These are phyloP conservation scores for Rhizophagus clarus DNA, from an alignment of 192 early-diverging fungal species.

Conservation along the genomic window DNA sequence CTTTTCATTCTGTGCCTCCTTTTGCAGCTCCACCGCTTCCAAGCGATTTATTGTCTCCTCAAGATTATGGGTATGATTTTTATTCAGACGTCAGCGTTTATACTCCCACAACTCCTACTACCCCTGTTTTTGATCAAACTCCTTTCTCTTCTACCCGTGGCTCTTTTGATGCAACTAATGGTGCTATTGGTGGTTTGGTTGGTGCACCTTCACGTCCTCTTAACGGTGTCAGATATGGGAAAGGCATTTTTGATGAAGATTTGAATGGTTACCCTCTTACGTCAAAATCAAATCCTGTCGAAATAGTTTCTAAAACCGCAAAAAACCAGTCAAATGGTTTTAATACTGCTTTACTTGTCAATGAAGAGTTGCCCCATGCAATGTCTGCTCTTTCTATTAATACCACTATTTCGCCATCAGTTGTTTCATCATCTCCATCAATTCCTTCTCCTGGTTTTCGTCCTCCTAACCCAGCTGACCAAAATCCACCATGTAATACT, in stretches of 20 bases:
- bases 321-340: slow-evolving; percentile 46
- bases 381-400: slow-evolving; percentile 50
- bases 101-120: slow-evolving; percentile 44
- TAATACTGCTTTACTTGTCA: slow-evolving; percentile 45
- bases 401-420: slow-evolving; percentile 38
- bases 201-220: slow-evolving; percentile 25
- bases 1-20: slow-evolving; percentile 43
- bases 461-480: slow-evolving; percentile 73
- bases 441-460: slow-evolving; percentile 53
- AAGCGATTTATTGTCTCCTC: slow-evolving; percentile 58
- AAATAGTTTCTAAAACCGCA: slow-evolving; percentile 29
- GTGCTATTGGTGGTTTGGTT: slow-evolving; percentile 40
- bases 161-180: slow-evolving; percentile 42
- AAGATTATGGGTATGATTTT: slow-evolving; percentile 56
- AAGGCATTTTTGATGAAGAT: slow-evolving; percentile 42
- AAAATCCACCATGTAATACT: slow-evolving; percentile 99
- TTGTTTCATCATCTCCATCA: slow-evolving; percentile 37
- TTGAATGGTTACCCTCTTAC: slow-evolving; percentile 42
- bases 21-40: slow-evolving; percentile 49
- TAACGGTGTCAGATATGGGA: slow-evolving; percentile 33
- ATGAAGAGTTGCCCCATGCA: slow-evolving; percentile 46
- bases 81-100: slow-evolving; percentile 50
- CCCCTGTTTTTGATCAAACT: slow-evolving; percentile 48
- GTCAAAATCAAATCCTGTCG: slow-evolving; percentile 49
- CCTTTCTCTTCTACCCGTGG: slow-evolving; percentile 35